A percentile compares a stretch with the other conserved stretches of the same genome.
These are phyloP conservation scores for Paralagenidium karlingii DNA, from an alignment of 352 stramenopile species.

Conservation along the genomic window DNA sequence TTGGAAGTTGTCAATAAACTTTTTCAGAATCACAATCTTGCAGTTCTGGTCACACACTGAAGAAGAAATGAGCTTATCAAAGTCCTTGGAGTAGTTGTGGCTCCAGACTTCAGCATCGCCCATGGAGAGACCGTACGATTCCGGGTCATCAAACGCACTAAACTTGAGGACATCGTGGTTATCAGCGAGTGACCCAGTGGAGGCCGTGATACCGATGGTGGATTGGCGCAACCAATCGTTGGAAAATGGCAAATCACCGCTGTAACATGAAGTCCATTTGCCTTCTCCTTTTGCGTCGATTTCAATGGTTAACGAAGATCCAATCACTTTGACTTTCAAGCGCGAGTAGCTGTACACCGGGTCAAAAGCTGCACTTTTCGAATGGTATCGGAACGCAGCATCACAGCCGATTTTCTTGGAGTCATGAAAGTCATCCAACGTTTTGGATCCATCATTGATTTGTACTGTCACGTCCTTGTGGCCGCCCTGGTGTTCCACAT, in stretches of 20 bases:
- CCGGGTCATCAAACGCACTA: conserved; percentile 45
- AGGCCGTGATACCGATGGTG: conserved; percentile 64
- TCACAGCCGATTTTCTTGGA: conserved; percentile 62
- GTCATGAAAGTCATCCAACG: conserved; percentile 44
- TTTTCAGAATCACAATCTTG: conserved; percentile 73
- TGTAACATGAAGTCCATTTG: conserved; percentile 49
- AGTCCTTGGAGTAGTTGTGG: conserved; percentile 82
- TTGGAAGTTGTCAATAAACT: conserved; percentile 70
- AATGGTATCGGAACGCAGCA: conserved; percentile 62
- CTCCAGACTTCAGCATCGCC: conserved; percentile 59
- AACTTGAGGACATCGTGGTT: conserved; percentile 81
- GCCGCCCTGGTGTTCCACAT: conserved; percentile 65
- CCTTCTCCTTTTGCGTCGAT: conserved; percentile 47
- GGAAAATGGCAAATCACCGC: conserved; percentile 45
- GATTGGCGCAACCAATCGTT: conserved; percentile 39
- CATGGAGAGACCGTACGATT: conserved; percentile 35
- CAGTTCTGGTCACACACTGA: conserved; percentile 56
- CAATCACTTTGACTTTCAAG: conserved; percentile 64
- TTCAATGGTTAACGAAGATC: conserved; percentile 39
- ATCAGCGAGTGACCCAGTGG: conserved; percentile 67
- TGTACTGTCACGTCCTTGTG: conserved; percentile 80
- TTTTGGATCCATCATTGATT: conserved; percentile 71
- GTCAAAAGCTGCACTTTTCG: conserved; percentile 64
- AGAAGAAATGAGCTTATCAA: conserved; percentile 40
- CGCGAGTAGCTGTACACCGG: conserved; percentile 71